Evolutionary conservation across 306 rosid species (phyloP).

Genomic region (Hippophae rhamnoides): DNA sequence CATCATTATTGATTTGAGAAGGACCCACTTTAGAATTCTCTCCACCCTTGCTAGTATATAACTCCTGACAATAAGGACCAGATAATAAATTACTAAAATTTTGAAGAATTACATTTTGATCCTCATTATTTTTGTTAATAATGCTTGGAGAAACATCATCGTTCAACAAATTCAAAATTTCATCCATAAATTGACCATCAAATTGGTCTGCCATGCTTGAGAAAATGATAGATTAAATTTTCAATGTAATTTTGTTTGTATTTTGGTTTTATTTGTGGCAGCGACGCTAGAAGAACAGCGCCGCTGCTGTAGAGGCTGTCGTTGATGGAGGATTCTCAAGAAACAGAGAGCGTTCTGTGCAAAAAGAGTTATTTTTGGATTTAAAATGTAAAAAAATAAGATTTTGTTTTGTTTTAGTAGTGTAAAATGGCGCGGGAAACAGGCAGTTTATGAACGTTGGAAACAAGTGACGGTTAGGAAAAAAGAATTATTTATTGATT

Average conservation of each 20-base stretch:
- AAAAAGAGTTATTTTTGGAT: not conserved
- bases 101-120: too few species aligned
- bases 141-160: constrained; percentile 17
- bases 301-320: constrained; percentile 17
- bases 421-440: constrained; percentile 15
- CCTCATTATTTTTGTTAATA: not conserved
- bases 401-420: constrained; percentile 1
- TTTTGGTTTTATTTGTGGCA: not conserved
- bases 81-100: too few species aligned
- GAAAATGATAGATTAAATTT: not conserved
- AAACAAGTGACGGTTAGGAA: too few species aligned
- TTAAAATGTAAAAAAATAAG: not conserved
- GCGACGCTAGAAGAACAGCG: constrained; percentile 25
- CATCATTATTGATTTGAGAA: not conserved
- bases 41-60: not conserved
- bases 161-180: constrained; percentile 11
- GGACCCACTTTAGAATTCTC: constrained; percentile 21
- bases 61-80: too few species aligned
- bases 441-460: constrained; percentile 39
- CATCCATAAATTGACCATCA: constrained; percentile 5
- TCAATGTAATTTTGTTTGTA: not conserved
- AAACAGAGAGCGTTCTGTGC: constrained; percentile 5
- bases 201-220: constrained; percentile 32
- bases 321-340: not conserved
- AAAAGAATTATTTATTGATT: too few species aligned